Base-by-base conservation (phyloP, 2,329 filamentous ascomycete species). In the Salinomyces thailandicus region DNA sequence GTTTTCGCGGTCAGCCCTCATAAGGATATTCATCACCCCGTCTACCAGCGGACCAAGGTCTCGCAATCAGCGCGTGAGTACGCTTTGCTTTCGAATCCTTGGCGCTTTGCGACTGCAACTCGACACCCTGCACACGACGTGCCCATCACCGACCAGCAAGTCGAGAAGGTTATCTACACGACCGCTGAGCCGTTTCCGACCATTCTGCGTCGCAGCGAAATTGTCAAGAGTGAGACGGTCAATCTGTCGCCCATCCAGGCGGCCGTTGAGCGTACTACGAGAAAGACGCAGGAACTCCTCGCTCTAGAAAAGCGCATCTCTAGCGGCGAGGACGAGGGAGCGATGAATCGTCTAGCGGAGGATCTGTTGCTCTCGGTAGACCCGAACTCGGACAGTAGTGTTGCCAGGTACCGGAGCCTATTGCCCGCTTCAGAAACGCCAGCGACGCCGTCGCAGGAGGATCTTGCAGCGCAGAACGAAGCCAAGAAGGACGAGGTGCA, bases 131-230 rank as follows among this genome's bases (percentile, higher is more conserved):
- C 68, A 8, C 45, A 44, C 3, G 79, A 83, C 8, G 72, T 77
- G 1, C 77, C 68, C 31, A 61, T 82, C 2, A 68, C 75, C 15
- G 79, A 84, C 36, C 83, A 91, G 49, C 81, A 71, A 44, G 78
- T 85, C 0, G 83, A 94, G 56, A 96, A 95, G 67, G 72, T 78
- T 0, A 62, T 95, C 1, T 94, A 85, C 57, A 82, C 77, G 0
- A 89, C 86, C 0, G 79, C 79, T 0, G 87, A 95, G 51, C 63
- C 79, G 1, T 96, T 96, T 63, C 91, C 89, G 1, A 95, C 87
- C 1, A 93, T 96, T 33, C 66, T 95, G 17, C 76, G 85, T 19
- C 76, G 87, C 37, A 93, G 85, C 49, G 87, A 95, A 62, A 82
- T 96, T 42, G 63, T 93, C 11, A 67, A 75, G 5, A 69, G 73